Evolutionary conservation across 1,284 basidiomycete genomes (phyloP).

Genomic region (Athelia sp.): DNA sequence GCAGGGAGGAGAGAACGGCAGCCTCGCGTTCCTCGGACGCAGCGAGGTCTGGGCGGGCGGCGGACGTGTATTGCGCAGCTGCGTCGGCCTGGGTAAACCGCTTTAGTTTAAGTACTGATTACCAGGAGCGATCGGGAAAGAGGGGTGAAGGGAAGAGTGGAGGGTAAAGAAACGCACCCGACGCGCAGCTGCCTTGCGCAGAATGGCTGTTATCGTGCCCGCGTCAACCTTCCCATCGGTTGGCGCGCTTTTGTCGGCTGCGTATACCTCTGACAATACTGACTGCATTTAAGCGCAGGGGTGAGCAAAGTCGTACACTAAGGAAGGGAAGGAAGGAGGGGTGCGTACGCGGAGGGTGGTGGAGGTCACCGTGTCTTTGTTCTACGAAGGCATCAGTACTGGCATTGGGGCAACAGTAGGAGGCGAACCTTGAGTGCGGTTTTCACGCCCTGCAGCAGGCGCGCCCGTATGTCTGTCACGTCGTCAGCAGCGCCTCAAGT

Average conservation of each 20-base stretch:
- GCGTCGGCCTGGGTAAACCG: conserved; percentile 47
- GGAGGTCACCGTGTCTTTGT: conserved; percentile 48
- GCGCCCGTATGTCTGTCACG: conserved; percentile 39
- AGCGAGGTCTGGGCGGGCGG: conserved; percentile 60
- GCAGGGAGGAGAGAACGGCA: conserved; percentile 44
- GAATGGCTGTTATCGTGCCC: conserved; percentile 40
- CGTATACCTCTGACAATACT: conserved; percentile 63
- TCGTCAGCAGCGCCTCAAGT: neutral
- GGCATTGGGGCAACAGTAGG: neutral
- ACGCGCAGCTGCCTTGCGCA: conserved; percentile 53
- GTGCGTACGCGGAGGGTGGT: conserved; percentile 54
- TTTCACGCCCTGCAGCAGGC: conserved; percentile 43
- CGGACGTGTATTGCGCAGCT: conserved; percentile 47
- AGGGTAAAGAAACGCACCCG: conserved; percentile 51
- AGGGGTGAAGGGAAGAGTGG: conserved; percentile 1
- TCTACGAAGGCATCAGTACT: conserved; percentile 26
- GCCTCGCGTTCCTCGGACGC: conserved; percentile 57
- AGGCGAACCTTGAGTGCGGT: conserved; percentile 56
- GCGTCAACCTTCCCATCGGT: conserved; percentile 35
- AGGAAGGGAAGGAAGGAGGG: neutral
- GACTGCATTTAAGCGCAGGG: conserved; percentile 35
- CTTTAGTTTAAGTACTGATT: conserved; percentile 1
- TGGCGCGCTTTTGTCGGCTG: conserved; percentile 53
- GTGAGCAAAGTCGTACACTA: neutral
- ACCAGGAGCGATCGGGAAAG: neutral